Evolutionary conservation across 1,284 basidiomycete genomes (phyloP), one percentile per base, ranked within the genome.

Genomic region (Polyporus tsugae): DNA sequence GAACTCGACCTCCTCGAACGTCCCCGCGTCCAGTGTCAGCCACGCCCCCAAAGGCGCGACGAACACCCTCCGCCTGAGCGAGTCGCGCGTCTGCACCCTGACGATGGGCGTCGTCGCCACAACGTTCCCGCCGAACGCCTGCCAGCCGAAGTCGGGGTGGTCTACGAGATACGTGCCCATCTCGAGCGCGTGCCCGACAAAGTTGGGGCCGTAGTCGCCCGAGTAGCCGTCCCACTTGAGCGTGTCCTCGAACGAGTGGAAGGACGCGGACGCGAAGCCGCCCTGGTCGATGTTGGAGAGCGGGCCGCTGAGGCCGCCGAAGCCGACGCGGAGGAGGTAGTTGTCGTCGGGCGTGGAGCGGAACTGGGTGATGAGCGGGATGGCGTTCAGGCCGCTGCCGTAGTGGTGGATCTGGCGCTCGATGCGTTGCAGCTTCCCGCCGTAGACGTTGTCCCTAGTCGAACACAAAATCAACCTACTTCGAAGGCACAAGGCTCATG

Each of bases 341-440:
- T 80, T 79, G 73, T 89, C 86, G 15, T 81, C 79, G 2, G 87
- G 86, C 29, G 80, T 79, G 6, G 83, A 75, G 74, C 86, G 78
- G 73, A 85, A 89, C 44, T 84, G 82, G 5, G 83, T 81, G 49
- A 88, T 83, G 52, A 89, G 79, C 9, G 87, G 87, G 17, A 88
- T 80, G 3, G 87, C 84, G 72, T 89, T 88, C 33, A 89, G 78
- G 10, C 86, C 87, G 73, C 85, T 87, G 57, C 87, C 87, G 72
- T 89, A 89, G 74, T 89, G 87, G 73, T 89, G 87, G 42, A 89
- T 84, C 74, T 89, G 87, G 5, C 87, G 80, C 76, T 89, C 87
- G 69, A 86, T 85, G 41, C 87, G 80, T 73, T 85, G 82, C 2
- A 88, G 80, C 71, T 89, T 88, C 2, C 86, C 87, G 11, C 85